Evolutionary conservation across 2,329 filamentous ascomycete genomes (phyloP).

Genomic region (Arthrobotrys conoides): DNA sequence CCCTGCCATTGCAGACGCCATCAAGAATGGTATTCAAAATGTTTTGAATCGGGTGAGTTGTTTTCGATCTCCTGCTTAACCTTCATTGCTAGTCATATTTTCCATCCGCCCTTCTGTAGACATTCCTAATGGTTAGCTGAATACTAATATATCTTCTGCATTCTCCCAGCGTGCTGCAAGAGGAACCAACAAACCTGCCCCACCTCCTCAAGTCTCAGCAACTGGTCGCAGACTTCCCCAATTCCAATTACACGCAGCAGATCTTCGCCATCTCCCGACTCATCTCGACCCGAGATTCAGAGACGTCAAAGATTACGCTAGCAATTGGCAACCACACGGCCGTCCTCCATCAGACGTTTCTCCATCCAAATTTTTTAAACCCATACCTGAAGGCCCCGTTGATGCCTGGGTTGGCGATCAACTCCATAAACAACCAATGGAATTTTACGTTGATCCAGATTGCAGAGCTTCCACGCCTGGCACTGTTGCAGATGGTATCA

Average conservation of each 20-base stretch:
- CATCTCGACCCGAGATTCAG: slow-evolving; percentile 16
- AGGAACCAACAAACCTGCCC: neutral
- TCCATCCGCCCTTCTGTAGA: no score
- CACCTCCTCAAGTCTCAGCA: no score
- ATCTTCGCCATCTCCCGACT: neutral
- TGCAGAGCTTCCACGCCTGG: neutral
- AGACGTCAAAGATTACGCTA: neutral
- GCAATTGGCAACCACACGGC: neutral
- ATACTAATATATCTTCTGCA: neutral
- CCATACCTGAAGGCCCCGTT: neutral
- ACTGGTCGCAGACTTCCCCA: neutral
- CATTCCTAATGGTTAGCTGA: neutral
- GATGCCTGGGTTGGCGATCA: slow-evolving; percentile 21
- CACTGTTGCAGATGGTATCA: neutral
- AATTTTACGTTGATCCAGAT: slow-evolving; percentile 7
- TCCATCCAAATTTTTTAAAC: neutral
- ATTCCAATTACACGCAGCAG: neutral
- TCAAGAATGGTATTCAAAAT: neutral
- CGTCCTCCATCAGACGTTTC: slow-evolving; percentile 1
- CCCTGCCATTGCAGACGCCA: neutral
- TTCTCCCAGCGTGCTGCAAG: neutral
- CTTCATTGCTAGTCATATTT: neutral
- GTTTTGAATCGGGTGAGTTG: neutral
- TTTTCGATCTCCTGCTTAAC: neutral
- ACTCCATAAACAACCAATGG: neutral